Conservation (phyloP, 305 asterid genomes). For the Fraxinus sp. region DNA sequence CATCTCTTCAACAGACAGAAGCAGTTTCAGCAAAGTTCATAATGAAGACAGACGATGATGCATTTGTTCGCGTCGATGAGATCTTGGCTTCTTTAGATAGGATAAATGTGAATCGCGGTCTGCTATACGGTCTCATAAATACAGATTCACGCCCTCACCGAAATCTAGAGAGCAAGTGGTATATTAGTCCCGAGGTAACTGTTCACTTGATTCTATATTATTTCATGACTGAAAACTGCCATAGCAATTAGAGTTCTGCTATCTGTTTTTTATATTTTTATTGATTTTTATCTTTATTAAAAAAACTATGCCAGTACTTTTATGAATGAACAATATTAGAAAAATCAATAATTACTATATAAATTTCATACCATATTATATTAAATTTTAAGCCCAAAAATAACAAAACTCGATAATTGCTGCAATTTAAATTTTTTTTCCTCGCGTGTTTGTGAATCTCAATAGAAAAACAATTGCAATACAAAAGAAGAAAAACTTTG, state of each 20-base stretch:
- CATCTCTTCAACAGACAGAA: conserved; percentile 72
- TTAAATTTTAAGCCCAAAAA: background rate
- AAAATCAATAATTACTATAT: background rate
- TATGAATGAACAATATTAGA: background rate
- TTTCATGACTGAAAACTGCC: conserved; percentile 9
- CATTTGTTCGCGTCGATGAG: conserved; percentile 94
- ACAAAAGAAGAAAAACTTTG: background rate
- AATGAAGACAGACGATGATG: conserved; percentile 98
- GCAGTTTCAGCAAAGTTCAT: conserved; percentile 73
- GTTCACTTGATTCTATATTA: conserved; percentile 18
- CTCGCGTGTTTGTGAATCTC: background rate
- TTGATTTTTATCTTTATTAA: background rate
- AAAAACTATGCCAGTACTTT: background rate
- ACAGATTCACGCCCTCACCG: conserved; percentile 82
- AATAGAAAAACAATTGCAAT: background rate
- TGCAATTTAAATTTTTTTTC: background rate
- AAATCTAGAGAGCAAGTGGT: conserved; percentile 89
- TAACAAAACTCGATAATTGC: background rate
- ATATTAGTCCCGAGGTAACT: conserved; percentile 76
- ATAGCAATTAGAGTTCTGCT: background rate
- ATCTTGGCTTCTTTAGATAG: conserved; percentile 60
- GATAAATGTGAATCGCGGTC: conserved; percentile 51
- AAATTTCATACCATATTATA: background rate
- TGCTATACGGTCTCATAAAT: conserved; percentile 87
- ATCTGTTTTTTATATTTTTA: background rate